Evolutionary conservation across 192 early-diverging fungal species (phyloP).

Genomic region (Backusella mclennaniae): DNA sequence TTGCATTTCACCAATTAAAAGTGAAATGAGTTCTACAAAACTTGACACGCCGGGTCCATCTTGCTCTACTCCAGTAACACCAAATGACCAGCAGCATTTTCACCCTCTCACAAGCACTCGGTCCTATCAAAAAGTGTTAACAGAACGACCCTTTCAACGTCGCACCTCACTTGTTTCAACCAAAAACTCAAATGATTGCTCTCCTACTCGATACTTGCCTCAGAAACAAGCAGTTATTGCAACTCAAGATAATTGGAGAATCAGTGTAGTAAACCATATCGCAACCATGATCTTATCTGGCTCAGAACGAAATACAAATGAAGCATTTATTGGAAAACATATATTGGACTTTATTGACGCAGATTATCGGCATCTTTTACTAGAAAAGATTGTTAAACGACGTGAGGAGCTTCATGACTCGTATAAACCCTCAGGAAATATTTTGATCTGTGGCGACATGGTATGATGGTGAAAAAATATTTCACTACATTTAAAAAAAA

Average conservation of each 20-base stretch:
- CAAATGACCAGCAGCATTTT: conserved; percentile 5
- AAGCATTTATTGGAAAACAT: conserved; percentile 1
- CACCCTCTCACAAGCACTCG: neutral
- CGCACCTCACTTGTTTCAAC: conserved; percentile 2
- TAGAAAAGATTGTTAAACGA: conserved; percentile 8
- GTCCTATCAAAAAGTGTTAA: conserved; percentile 6
- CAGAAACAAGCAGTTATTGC: conserved; percentile 62
- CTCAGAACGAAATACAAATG: neutral
- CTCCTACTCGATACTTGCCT: conserved; percentile 49
- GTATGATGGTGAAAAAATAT: conserved; percentile 14
- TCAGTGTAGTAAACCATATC: conserved; percentile 54
- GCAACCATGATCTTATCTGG: conserved; percentile 29
- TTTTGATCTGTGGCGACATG: conserved; percentile 33
- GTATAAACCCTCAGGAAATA: neutral
- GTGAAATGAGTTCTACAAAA: neutral
- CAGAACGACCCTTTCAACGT: conserved; percentile 9
- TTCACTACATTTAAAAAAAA: neutral
- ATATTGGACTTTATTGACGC: conserved; percentile 24
- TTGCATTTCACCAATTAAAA: conserved; percentile 2
- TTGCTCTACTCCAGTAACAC: conserved; percentile 1
- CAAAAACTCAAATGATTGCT: neutral
- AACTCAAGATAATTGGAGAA: conserved; percentile 45
- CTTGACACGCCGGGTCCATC: conserved; percentile 5
- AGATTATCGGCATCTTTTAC: neutral
- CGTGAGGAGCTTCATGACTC: neutral